Base-by-base conservation (phyloP, 306 rosid genomes). In the Vicia villosa region DNA sequence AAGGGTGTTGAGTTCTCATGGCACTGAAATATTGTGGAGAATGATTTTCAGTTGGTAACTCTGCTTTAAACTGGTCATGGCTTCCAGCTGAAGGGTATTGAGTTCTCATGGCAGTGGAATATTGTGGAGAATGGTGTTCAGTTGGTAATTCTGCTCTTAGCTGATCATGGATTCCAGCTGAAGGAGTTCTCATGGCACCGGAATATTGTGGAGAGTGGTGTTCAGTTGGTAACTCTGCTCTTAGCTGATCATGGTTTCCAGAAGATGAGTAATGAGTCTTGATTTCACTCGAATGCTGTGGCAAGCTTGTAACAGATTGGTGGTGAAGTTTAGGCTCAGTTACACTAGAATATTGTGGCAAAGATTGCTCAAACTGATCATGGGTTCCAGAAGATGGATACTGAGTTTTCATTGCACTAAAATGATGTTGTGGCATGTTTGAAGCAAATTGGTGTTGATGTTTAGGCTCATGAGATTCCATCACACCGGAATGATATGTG, bases 211-310 rank as follows among this genome's bases (percentile, higher is more conserved):
- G 60, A 36, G 63, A 54, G 11, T 54, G 60, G n/a, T 52, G 16
- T 8, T 21, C 2, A 5, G 17, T 30, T 61, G 45, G 56, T n/a
- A 45, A 34, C 10, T 34, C 38, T 6, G 38, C 9, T 34, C 38
- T 54, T 26, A 83, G 79, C 9, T 74, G 79, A 11, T 55, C 66
- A 49, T 63, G 70, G 62, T 32, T 50, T 69, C 63, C 63, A 50
- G 43, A 16, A 21, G 42, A 52, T 4, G 77, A 45, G 47, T 60
- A 49, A 1, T 20, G 69, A 47, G 75, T 26, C 45, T 60, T 24
- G 4, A 13, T 61, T 30, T 28, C 46, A 49, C 59, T 17, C 1
- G 41, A 66, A 16, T 4, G 16, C 9, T 1, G 12, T 45, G 56
- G 41, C 1, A 43, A 47, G 66, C 66, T 77, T 77, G 68, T 63